Percentiles rank a stretch among this genome's conserved stretches.
These are phyloP conservation scores for Saccharomycopsis vini DNA, from an alignment of 805 yeast genomes.

Conservation along the genomic window DNA sequence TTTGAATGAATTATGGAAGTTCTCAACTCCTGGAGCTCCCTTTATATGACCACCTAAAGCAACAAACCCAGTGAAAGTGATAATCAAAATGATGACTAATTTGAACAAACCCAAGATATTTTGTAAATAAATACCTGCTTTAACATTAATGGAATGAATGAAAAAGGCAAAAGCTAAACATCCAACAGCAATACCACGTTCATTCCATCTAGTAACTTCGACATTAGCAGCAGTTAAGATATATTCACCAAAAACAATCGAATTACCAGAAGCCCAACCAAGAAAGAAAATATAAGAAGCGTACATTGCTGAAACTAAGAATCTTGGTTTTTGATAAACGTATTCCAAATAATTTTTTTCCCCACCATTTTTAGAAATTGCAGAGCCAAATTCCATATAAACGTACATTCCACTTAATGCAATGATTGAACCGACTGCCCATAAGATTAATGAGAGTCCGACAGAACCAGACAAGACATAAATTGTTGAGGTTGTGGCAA, in stretches of 20 bases:
- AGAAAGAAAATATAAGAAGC: conserved; percentile 66
- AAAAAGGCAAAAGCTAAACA: conserved; percentile 64
- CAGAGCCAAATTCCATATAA: conserved; percentile 74
- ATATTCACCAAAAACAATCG: conserved; percentile 73
- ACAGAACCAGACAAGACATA: conserved; percentile 52
- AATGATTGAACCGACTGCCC: conserved; percentile 68
- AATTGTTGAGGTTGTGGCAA: conserved; percentile 58
- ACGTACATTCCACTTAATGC: conserved; percentile 57
- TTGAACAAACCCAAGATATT: conserved; percentile 63
- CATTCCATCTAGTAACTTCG: conserved; percentile 64
- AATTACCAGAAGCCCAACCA: conserved; percentile 84
- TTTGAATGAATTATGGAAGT: conserved; percentile 49
- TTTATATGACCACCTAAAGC: conserved; percentile 66
- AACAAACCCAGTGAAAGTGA: conserved; percentile 74
- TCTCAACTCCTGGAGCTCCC: conserved; percentile 44
- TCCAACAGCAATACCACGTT: conserved; percentile 68
- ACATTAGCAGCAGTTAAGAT: conserved; percentile 64
- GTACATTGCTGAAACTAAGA: conserved; percentile 54
- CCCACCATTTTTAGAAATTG: conserved; percentile 76
- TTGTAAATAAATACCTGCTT: conserved; percentile 58
- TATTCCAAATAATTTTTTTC: conserved; percentile 76
- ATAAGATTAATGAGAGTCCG: conserved; percentile 60
- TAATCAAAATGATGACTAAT: conserved; percentile 58
- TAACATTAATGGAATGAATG: conserved; percentile 51
- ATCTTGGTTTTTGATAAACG: conserved; percentile 58